Evolutionary conservation across 2,329 filamentous ascomycete genomes (phyloP), one percentile per base, ranked within the genome.

Genomic region (Cryphonectria japonica): DNA sequence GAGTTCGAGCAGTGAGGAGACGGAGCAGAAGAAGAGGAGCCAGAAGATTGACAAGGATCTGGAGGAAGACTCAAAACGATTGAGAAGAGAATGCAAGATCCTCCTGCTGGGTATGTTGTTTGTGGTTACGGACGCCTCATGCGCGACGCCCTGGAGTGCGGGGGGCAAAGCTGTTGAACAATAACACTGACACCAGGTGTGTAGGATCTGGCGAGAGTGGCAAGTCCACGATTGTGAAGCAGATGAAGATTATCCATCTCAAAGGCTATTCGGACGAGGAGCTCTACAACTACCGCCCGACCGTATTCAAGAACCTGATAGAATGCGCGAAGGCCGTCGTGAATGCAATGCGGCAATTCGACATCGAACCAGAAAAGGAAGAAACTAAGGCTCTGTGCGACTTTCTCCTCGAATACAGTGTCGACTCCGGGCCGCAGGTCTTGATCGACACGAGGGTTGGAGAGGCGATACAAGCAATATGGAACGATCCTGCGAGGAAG

Each of bases 171-270:
- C 34, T 22, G 19, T 32, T 66, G 32, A n/a, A 43, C 41, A 62
- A 46, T 19, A 14, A 26, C 39, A 43, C 69, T 71, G n/a, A 66
- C 50, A n/a, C 50, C 41, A 34, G 57, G 68, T n/a, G 9, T 37
- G 75, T 80, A 98, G 96, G 96, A 75, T 98, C 96, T 75, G 96
- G 96, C 75, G 96, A 99, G 85, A 98, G 95, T 82, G 96, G 96
- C 76, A 99, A 99, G 84, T 98, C 96, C 71, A 99, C 96, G 13
- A 98, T 99, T 78, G 96, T 99, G 76, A 99, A 99, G 83, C 96
- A 99, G 86, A 99, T 99, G 96, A 99, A 98, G 84, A 99, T 99
- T 77, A 98, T 99, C 79, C 96, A 99, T 79, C 92, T 98, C 78
- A 97, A 98, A 83, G 96, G 96, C 73, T 99, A 99, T 83, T 95